These are phyloP conservation scores for Pseudoperonospora humuli DNA, from an alignment of 352 stramenopile genomes.

Conservation along the genomic window DNA sequence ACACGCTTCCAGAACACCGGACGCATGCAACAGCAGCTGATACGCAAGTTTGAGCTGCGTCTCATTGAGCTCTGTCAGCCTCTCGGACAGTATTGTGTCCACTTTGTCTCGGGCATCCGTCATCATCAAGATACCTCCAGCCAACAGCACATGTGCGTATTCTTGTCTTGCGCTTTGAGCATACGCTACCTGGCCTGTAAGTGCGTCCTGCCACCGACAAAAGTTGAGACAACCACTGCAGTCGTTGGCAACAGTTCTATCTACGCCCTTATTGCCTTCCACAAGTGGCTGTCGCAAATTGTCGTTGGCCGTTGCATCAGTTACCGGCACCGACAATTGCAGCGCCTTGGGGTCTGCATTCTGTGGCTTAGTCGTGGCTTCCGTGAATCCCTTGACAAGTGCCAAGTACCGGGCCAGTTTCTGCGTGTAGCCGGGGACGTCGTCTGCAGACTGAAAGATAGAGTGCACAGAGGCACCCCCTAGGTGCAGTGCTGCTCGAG, in stretches of 20 bases:
- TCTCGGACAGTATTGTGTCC: slow-evolving; percentile 30
- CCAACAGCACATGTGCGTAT: slow-evolving; percentile 44
- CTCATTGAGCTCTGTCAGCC: slow-evolving; percentile 42
- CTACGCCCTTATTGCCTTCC: slow-evolving; percentile 4
- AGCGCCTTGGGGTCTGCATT: neutral
- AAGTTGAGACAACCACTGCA: slow-evolving; percentile 39
- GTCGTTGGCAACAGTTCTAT: neutral
- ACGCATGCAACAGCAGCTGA: slow-evolving; percentile 49
- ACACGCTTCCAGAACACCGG: slow-evolving; percentile 46
- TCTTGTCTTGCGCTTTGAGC: slow-evolving; percentile 47
- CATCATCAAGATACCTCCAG: slow-evolving; percentile 37
- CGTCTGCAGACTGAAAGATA: slow-evolving; percentile 13
- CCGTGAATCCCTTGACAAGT: slow-evolving; percentile 49
- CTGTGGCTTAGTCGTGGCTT: slow-evolving; percentile 1
- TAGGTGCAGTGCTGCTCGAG: slow-evolving; percentile 31
- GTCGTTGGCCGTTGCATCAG: neutral
- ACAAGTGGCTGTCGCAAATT: slow-evolving; percentile 39
- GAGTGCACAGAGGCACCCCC: neutral
- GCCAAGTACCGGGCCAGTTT: slow-evolving; percentile 38
- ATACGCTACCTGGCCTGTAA: slow-evolving; percentile 36
- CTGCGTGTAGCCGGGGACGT: slow-evolving; percentile 26
- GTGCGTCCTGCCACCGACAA: slow-evolving; percentile 48
- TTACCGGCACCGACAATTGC: slow-evolving; percentile 5
- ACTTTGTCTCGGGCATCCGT: slow-evolving; percentile 34
- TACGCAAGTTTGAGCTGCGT: slow-evolving; percentile 64